Percentiles rank a stretch among this genome's conserved stretches.
Conservation (phyloP, 2,329 filamentous ascomycete genomes). For the Colletotrichum abscissum region DNA sequence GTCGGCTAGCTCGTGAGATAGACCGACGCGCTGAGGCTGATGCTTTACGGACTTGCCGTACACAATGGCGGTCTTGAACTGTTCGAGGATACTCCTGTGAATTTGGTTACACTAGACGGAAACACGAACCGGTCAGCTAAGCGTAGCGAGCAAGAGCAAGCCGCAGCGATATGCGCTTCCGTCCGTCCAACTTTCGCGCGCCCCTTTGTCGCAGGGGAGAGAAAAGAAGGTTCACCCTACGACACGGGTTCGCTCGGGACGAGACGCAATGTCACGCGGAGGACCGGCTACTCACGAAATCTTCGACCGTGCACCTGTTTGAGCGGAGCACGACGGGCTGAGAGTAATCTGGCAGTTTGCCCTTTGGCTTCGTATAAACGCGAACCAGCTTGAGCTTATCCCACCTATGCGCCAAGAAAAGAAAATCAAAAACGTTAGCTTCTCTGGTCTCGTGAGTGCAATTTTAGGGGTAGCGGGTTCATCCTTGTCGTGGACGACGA, state of each 20-base stretch:
- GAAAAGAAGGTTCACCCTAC: neutral
- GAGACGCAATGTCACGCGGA: neutral
- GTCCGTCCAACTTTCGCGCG: neutral
- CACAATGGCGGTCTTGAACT: constrained; percentile 95
- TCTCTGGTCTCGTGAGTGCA: neutral
- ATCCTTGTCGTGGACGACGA: constrained; percentile 1
- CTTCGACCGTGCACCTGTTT: constrained; percentile 88
- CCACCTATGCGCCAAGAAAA: constrained; percentile 66
- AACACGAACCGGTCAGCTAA: constrained; percentile 50
- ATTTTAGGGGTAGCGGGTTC: neutral
- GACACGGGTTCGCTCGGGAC: neutral
- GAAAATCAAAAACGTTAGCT: constrained; percentile 12
- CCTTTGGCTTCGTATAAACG: constrained; percentile 98
- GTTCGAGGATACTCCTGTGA: constrained; percentile 93
- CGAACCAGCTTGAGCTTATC: constrained; percentile 91
- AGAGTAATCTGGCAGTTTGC: constrained; percentile 91
- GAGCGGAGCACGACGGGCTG: constrained; percentile 89
- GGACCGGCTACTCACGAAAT: constrained; percentile 79
- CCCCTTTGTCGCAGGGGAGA: neutral
- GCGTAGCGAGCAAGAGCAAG: neutral
- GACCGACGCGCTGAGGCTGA: constrained; percentile 94
- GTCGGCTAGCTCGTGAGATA: constrained; percentile 90
- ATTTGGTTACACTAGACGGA: constrained; percentile 89
- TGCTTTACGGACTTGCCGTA: constrained; percentile 99
- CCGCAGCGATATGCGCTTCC: neutral